Evolutionary conservation across 768 basidiomycete species (phyloP), one percentile per base, ranked within the genome.

Genomic region (Terana coerulea): DNA sequence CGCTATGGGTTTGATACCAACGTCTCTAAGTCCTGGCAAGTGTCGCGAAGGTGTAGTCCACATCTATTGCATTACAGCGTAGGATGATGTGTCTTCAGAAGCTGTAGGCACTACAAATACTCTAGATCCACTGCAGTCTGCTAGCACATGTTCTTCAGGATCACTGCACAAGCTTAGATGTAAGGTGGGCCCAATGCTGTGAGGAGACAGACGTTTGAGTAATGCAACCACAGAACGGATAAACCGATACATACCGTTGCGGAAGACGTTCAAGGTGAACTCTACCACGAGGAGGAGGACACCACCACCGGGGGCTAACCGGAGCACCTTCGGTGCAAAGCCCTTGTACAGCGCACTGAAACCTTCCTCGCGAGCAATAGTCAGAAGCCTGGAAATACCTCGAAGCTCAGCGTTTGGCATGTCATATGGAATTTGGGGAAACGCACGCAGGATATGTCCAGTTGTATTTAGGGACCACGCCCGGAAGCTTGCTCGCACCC

Each of bases 221-320:
- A 17, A 36, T 35, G 5, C 30, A 31, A 1, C 35, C 1, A 17
- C 25, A 34, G 10, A 15, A 29, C 1, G 24, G 19, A 5, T 31
- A 21, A 25, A 24, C n/a, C 8, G 45, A 5, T 2, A 53, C 65
- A 40, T 21, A 89, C 88, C 78, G 61, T 82, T 74, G 57, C 91
- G 80, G 68, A 95, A 91, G 51, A 88, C 61, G 17, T 78, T 82
- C 33, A 93, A 68, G 2, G 89, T 91, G 55, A 89, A 84, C 67
- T 94, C 91, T 15, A 95, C 92, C n/a, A 95, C 95, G 29, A 99
- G 78, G 25, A 99, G 73, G 26, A 99, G 69, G 11, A 99, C 86
- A 66, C 95, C 95, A 45, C 95, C 95, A 37, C 95, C 95, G 0
- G 95, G 95, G 11, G 95, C 95, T 22, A 99, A 78, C 58, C 95